Base-by-base conservation (phyloP, 1,139 yeast species). In the Eremothecium coryli region DNA sequence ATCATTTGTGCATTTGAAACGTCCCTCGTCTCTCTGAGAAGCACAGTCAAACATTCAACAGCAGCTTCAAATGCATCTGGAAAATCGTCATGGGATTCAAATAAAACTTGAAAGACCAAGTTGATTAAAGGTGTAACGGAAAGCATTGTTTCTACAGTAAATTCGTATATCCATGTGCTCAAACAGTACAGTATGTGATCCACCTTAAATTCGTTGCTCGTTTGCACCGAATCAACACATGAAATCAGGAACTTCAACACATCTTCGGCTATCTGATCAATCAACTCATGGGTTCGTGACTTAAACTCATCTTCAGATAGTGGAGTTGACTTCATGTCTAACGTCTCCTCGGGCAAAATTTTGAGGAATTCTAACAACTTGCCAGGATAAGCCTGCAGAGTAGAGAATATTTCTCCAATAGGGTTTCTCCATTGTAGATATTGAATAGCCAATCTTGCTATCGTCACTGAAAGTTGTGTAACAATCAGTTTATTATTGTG, bases 311-410 rank as follows among this genome's bases (percentile, higher is more conserved):
- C 90, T 52, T 82, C 94, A 3, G 88, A 74, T 40, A 88, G 64
- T 21, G 90, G 78, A 1, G 93, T 73, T 40, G 78, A 77, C 45
- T 81, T 80, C 29, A 77, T 75, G 46, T 82, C 93, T 33, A 77
- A 64, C 33, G 90, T 70, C 57, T 93, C 98, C 56, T 93, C 97
- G 0, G 99, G 98, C 38, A 93, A 64, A 33, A 90, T 78, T 52
- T 77, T 78, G 42, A 93, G 68, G 50, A 88, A 86, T 51, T 84
- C 94, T 42, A 93, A 64, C 32, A 82, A 54, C 18, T 48, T 26
- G 69, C 65, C 26, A 62, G 68, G 46, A 62, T 56, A 29, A 64
- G 38, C 61, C 49, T 33, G 60, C 52, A 41, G 58, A 40, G 39
- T 17, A 39, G 49, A 9, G 74, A 72, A 42, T 41, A 86, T 70